These are phyloP conservation scores for Gossypium turneri DNA, from an alignment of 345 rosid genomes.

Conservation along the genomic window DNA sequence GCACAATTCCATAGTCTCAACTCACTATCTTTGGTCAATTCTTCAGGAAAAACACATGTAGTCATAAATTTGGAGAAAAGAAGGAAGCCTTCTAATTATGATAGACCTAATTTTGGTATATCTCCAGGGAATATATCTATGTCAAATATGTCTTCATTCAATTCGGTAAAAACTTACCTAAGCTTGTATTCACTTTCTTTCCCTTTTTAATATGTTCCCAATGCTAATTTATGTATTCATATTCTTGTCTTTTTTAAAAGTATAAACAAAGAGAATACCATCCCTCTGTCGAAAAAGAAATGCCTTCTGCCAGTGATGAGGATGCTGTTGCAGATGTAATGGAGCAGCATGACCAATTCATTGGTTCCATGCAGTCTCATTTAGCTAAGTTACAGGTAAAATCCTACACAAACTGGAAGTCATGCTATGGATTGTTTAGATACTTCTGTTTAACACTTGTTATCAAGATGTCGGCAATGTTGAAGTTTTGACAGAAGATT, in stretches of 20 bases:
- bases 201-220: neutral
- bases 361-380: constrained; percentile 90
- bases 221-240: constrained; percentile 14
- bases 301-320: constrained; percentile 56
- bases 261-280: constrained; percentile 56
- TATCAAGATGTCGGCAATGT: neutral
- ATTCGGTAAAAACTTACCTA: constrained; percentile 36
- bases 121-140: constrained; percentile 39
- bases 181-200: neutral
- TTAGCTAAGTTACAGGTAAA: constrained; percentile 86
- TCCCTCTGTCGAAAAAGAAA: constrained; percentile 51
- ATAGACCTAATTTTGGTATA: constrained; percentile 43
- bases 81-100: constrained; percentile 55
- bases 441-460: neutral
- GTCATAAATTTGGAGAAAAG: constrained; percentile 70
- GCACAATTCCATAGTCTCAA: constrained; percentile 15
- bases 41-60: constrained; percentile 62
- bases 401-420: constrained; percentile 19
- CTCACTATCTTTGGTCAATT: constrained; percentile 10
- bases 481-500: constrained; percentile 13
- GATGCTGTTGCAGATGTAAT: constrained; percentile 63
- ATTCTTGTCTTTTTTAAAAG: constrained; percentile 22
- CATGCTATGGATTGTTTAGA: constrained; percentile 8
- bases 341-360: constrained; percentile 80
- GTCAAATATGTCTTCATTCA: constrained; percentile 41